These are phyloP conservation scores for Huntiella savannae DNA, from an alignment of 2,329 filamentous ascomycete species.

Conservation along the genomic window DNA sequence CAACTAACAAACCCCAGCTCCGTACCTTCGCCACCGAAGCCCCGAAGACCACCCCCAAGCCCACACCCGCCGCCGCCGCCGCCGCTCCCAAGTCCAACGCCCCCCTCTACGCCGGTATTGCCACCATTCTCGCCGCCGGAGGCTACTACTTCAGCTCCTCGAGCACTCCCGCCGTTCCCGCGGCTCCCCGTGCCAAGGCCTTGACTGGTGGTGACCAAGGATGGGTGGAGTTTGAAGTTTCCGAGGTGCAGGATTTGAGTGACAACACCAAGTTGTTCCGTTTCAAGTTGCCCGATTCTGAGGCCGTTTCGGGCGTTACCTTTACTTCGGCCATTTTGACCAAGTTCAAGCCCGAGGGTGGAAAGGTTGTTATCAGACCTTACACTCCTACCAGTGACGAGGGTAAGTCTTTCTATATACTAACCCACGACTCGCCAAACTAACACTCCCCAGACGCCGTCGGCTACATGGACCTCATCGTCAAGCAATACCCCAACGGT, in stretches of 20 bases:
- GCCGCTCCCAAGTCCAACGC: slow-evolving; percentile 29
- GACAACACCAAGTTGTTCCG: slow-evolving; percentile 89
- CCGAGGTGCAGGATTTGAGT: slow-evolving; percentile 62
- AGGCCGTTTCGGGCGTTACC: slow-evolving; percentile 65
- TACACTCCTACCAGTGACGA: slow-evolving; percentile 89
- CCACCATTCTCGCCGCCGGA: slow-evolving; percentile 36
- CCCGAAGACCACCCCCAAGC: slow-evolving; percentile 28
- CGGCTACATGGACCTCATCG: slow-evolving; percentile 71
- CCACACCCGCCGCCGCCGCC: slow-evolving; percentile 30
- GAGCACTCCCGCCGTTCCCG: slow-evolving; percentile 35
- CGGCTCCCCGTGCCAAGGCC: slow-evolving; percentile 25
- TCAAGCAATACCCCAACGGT: slow-evolving; percentile 82
- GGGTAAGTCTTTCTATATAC: slow-evolving; percentile 26
- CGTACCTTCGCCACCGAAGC: slow-evolving; percentile 35
- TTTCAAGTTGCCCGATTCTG: slow-evolving; percentile 68
- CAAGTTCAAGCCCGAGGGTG: slow-evolving; percentile 70
- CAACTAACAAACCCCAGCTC: slow-evolving; percentile 15
- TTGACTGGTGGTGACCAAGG: slow-evolving; percentile 79
- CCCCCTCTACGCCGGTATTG: slow-evolving; percentile 43
- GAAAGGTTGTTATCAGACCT: slow-evolving; percentile 73
- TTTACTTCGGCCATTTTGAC: slow-evolving; percentile 79
- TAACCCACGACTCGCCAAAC: not conserved
- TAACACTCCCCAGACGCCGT: slow-evolving; percentile 35
- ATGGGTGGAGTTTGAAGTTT: slow-evolving; percentile 64
- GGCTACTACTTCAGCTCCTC: slow-evolving; percentile 38